Base-by-base conservation (phyloP, 371 early-diverging fungal genomes). In the Mucor saturninus region DNA sequence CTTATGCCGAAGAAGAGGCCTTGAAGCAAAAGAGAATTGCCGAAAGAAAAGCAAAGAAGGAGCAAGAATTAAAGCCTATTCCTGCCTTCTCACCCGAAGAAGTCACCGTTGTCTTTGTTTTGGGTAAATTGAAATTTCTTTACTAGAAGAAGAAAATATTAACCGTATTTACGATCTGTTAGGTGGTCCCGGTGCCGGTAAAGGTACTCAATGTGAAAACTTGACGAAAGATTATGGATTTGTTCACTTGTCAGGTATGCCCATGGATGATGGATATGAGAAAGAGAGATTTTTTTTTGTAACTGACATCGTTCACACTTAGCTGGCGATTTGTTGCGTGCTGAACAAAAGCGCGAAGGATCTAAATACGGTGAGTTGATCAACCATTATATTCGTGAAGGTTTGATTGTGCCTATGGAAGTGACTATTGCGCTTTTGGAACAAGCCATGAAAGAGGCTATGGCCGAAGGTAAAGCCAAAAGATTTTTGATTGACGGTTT, bases 401-500 rank as follows among this genome's bases (percentile, higher is more conserved):
- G 97, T 30, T 71, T 89, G 67, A 97, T 96, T 71, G 98, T 98
- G 9, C 98, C 97, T 14, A 87, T 86, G 83, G 93, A 94, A 68
- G 92, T 97, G 52, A 97, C 97, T 1, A 93, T 97, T 66, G 85
- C 86, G 0, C 84, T 98, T 30, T 83, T 98, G 49, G 87, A 93
- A 60, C 83, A 90, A 46, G 95, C 93, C 9, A 97, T 98, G 93
- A 83, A 85, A 61, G 87, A 79, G 50, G 77, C 79, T 48, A 81
- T 83, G 26, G 72, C 75, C 56, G 68, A 74, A 29, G 74, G 83
- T 30, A 69, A 75, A 38, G 65, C 61, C 35, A 64, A 35, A 21
- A 79, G 91, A 45, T 98, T 98, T 80, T 74, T 98, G 69, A 89
- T 98, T 56, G 99, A 98, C 64, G 99, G 98, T 0, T 98, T 98